Conservation (phyloP, 2,329 filamentous ascomycete species). For the Colletotrichum tamarilloi region DNA sequence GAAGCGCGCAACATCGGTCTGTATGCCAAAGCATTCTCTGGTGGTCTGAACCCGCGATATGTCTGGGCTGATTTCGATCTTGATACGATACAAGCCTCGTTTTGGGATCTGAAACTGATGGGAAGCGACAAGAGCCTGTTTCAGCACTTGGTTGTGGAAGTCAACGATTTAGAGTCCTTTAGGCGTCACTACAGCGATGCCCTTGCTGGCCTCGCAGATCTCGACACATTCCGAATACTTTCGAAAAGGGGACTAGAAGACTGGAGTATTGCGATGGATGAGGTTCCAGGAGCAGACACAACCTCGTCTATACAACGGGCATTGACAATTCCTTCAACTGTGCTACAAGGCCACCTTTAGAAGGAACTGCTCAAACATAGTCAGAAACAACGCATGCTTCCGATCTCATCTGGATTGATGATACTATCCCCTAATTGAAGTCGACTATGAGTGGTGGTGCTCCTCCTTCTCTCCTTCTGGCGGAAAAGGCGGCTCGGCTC, state of each 20-base stretch:
- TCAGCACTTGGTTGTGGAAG: not conserved
- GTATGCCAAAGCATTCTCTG: not conserved
- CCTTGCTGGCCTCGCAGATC: too few species aligned
- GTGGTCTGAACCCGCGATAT: not conserved
- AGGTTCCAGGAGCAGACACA: too few species aligned
- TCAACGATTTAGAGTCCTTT: not conserved
- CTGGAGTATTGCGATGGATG: too few species aligned
- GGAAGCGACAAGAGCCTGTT: not conserved
- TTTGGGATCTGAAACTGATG: not conserved
- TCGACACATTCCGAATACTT: too few species aligned
- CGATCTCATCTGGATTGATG: not conserved
- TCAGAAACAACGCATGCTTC: too few species aligned
- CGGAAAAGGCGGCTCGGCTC: conserved; percentile 22
- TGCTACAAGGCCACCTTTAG: too few species aligned
- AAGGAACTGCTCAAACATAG: not conserved
- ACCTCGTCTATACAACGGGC: too few species aligned
- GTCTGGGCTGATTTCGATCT: not conserved
- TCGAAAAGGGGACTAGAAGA: too few species aligned
- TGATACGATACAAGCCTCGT: not conserved
- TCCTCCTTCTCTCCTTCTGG: not conserved
- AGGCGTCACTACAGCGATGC: not conserved
- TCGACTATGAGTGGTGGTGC: not conserved
- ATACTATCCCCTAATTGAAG: too few species aligned
- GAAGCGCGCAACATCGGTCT: not conserved
- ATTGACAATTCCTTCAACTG: too few species aligned